Base-by-base conservation (phyloP, 768 basidiomycete genomes). In the Filobasidium wieringae region DNA sequence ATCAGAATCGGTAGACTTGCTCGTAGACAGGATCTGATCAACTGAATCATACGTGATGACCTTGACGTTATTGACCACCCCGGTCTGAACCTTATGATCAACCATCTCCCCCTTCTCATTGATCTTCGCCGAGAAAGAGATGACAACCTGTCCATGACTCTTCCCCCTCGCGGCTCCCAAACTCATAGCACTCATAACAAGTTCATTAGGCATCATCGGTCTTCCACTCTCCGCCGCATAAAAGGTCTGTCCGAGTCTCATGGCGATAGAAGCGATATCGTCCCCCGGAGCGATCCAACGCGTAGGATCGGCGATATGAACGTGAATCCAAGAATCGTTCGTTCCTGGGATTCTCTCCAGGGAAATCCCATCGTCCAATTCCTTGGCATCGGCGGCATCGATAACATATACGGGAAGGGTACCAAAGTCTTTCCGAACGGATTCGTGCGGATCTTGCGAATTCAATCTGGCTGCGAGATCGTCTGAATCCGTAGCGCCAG, bases 301-400 rank as follows among this genome's bases (percentile, higher is more conserved):
- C 1, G 88, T 89, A 0, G 92, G 92, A 70, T 99, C 95, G 9
- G 95, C 92, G 56, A 99, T 79, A 68, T 97, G 95, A 26, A 85
- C 78, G 65, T 96, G 92, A 11, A 93, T 69, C 93, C 95, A 97
- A 19, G 72, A 78, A 15, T 78, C 80, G 17, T 61, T 61, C 1
- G 81, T 80, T 49, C 86, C 82, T 0, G 79, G 77, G 31, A 84
- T 78, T n/a, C 74, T 68, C 62, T 93, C 87, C 30, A 96, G 68
- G 1, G 91, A 92, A 31, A 99, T 66, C 2, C 90, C 95, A 69
- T 99, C 95, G 68, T 99, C 95, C 22, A 97, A 79, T 68, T 99
- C 95, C 65, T 85, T 74, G 0, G 95, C 91, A 7, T 66, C 69
- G 0, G 77, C 62, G 59, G 88, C 87, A 67, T 99, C 95, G 55